Evolutionary conservation across 2,329 filamentous ascomycete genomes (phyloP), one percentile per base, ranked within the genome.

Genomic region (Penicillium griseofulvum): DNA sequence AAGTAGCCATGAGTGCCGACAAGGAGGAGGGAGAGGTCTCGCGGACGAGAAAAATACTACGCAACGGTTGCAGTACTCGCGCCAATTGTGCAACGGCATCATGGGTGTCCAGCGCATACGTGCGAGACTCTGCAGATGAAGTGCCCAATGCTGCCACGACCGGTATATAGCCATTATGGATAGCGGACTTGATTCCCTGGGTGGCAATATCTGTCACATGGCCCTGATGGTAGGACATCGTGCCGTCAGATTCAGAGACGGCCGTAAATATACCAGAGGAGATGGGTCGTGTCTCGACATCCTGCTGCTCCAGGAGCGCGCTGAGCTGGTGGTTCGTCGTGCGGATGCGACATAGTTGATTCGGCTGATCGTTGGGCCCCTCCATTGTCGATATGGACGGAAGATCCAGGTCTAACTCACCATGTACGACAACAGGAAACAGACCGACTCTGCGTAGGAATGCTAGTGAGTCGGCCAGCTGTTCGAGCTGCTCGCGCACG

Each of bases 321-420:
- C 45, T 48, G 45, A 48, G 22, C 45, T 48, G 45, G 45, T 36
- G 26, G 45, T 48, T 48, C n/a, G 45, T 48, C 22, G 31, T 17
- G 31, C 45, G 45, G 37, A 48, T 48, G 31, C 33, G 45, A 31
- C 31, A 26, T 36, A 48, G 17, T 33, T 24, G 29, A 26, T 37
- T n/a, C 26, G 45, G 37, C 29, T 36, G 45, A 36, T 26, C 28
- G 16, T 14, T 22, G n/a, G 11, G 45, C 33, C 29, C 37, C 19
- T 31, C 45, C 31, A n/a, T 16, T 48, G 19, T 36, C 33, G 33
- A 26, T 22, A 37, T 37, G 34, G 17, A 19, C 22, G 45, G 19
- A 36, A 22, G 17, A 48, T 37, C 31, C 29, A 48, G 29, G 26
- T 38, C 37, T 36, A 48, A 38, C 31, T 48, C 45, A n/a, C 45